phyloP scores from a whole-genome alignment of 352 stramenopile species.

The Phytophthora cajani region DNA sequence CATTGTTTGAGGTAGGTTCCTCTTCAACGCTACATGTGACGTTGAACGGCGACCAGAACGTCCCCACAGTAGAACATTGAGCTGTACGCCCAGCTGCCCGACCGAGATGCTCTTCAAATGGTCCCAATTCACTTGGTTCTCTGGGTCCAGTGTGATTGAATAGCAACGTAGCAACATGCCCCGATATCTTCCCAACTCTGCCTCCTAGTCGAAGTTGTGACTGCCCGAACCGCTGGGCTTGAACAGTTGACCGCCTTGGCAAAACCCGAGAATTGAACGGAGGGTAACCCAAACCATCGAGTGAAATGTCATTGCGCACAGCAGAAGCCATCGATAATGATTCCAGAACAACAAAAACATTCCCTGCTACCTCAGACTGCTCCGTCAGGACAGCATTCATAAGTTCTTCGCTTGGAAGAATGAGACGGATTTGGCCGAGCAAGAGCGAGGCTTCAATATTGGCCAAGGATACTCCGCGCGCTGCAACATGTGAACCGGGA shows the following conservation, averaged over 20 bases:
- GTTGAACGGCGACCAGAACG: constrained; percentile 63
- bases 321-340: constrained; percentile 50
- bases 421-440: constrained; percentile 56
- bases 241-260: constrained; percentile 50
- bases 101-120: constrained; percentile 47
- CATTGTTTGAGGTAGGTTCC: constrained; percentile 5
- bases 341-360: constrained; percentile 59
- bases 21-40: constrained; percentile 51
- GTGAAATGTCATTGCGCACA: constrained; percentile 55
- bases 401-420: constrained; percentile 54
- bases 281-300: constrained; percentile 78
- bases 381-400: constrained; percentile 31
- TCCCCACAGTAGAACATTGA: constrained; percentile 31
- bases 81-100: constrained; percentile 16
- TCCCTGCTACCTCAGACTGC: constrained; percentile 21
- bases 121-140: constrained; percentile 11
- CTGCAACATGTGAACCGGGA: not conserved
- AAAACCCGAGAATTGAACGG: constrained; percentile 79
- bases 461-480: constrained; percentile 13
- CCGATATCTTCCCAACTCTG: constrained; percentile 59
- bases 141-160: constrained; percentile 7
- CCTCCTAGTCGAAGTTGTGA: constrained; percentile 47
- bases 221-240: constrained; percentile 59
- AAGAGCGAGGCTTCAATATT: constrained; percentile 58
- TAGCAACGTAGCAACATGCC: constrained; percentile 39